A percentile compares a stretch with the other conserved stretches of the same genome.
These are phyloP conservation scores for Fusarium irregulare DNA, from an alignment of 2,329 filamentous ascomycete genomes.

Conservation along the genomic window DNA sequence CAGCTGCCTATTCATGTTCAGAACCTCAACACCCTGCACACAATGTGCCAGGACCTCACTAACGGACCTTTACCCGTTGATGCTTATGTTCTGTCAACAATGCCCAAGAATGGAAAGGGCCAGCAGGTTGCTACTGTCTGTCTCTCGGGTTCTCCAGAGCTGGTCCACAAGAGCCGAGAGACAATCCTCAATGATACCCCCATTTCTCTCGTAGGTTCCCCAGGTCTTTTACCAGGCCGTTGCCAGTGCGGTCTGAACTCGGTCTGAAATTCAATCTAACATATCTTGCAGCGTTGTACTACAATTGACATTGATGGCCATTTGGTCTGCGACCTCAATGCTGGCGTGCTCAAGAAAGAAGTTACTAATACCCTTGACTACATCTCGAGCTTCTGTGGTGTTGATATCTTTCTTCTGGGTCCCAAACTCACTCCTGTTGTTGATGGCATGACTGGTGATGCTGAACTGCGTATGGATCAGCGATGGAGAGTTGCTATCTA, in stretches of 20 bases:
- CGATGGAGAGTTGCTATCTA: slow-evolving; percentile 94
- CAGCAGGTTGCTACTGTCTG: slow-evolving; percentile 86
- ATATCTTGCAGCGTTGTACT: slow-evolving; percentile 77
- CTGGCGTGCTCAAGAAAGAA: slow-evolving; percentile 75
- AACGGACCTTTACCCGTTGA: slow-evolving; percentile 77
- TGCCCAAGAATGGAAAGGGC: slow-evolving; percentile 77
- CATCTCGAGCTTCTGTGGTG: slow-evolving; percentile 88
- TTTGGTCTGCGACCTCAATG: slow-evolving; percentile 80
- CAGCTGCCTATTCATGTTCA: slow-evolving; percentile 91
- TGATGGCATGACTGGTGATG: slow-evolving; percentile 78
- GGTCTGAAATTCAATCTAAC: slow-evolving; percentile 16
- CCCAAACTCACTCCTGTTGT: slow-evolving; percentile 87
- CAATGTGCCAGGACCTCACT: slow-evolving; percentile 84
- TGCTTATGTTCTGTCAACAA: slow-evolving; percentile 84
- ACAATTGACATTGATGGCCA: slow-evolving; percentile 93
- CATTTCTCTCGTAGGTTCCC: slow-evolving; percentile 82
- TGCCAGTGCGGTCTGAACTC: neutral
- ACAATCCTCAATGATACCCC: slow-evolving; percentile 92
- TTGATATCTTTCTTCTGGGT: slow-evolving; percentile 95
- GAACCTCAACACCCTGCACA: slow-evolving; percentile 83
- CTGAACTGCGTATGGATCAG: slow-evolving; percentile 86
- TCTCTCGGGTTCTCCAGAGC: slow-evolving; percentile 86
- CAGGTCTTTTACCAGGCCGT: neutral
- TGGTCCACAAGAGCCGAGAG: slow-evolving; percentile 89
- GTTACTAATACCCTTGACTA: slow-evolving; percentile 88